Base-by-base conservation (phyloP, 805 yeast genomes). In the Saturnispora sanitii region DNA sequence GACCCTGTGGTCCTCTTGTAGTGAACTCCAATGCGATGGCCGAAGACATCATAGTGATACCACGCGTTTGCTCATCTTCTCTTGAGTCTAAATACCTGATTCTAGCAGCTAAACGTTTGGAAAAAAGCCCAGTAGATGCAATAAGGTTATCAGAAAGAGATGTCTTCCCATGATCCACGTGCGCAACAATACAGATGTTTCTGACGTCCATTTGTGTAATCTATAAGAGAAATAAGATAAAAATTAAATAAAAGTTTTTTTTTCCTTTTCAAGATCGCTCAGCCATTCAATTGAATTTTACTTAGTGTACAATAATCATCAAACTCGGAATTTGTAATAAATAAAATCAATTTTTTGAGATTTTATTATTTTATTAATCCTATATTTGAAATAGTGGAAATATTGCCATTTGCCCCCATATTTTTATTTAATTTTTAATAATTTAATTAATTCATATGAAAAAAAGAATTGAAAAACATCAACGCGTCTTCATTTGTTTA, bases 131-230 rank as follows among this genome's bases (percentile, higher is more conserved):
- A 61, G 94, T 92, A 28, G 95, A 82, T 20, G 98, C 97, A 30
- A 92, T 64, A 36, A 92, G 65, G 8, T 95, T 82, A 60, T 92
- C 99, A 33, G 95, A 82, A 25, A 92, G 66, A 2, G 97, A 85
- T 0, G 99, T 92, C 63, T 92, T 92, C 21, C 99, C 99, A 57
- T 92, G 99, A 59, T 92, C 99, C 19, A 92, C 98, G 61, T 92
- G 99, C 0, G 99, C 99, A 37, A 92, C 68, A 46, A 92, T 86
- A 62, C 98, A 92, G 33, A 92, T 85, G 60, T 92, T 92, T 45
- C 98, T 70, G 23, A 90, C 77, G 45, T 75, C 66, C 13, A 71
- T 62, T 47, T 81, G 73, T 49, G 23, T 8, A 33, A 21, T 12
- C 22, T 15, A 7, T 16, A 30, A 17, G 15, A 30, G 20, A 30